Percentiles rank a stretch among this genome's conserved stretches.
Conservation (phyloP, 805 yeast species). For the Metschnikowia santaceciliae region DNA sequence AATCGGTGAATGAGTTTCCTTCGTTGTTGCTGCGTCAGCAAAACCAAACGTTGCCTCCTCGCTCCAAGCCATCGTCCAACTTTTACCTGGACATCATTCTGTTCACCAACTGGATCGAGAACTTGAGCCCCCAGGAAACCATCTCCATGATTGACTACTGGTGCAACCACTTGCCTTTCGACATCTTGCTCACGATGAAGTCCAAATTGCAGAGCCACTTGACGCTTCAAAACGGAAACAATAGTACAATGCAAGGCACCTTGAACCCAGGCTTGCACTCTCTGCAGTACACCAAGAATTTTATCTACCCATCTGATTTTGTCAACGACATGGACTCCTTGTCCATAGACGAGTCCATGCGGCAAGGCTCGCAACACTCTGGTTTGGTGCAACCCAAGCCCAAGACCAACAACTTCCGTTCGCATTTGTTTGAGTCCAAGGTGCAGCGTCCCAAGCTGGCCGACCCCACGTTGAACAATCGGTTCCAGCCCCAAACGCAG, state of each 20-base stretch:
- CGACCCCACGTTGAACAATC: slow-evolving; percentile 17
- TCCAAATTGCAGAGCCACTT: slow-evolving; percentile 42
- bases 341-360: slow-evolving; percentile 9
- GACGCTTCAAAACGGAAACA: slow-evolving; percentile 2
- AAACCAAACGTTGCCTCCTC: slow-evolving; percentile 4
- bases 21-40: slow-evolving; percentile 10
- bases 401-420: slow-evolving; percentile 14
- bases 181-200: slow-evolving; percentile 47
- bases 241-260: not conserved
- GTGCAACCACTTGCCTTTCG: slow-evolving; percentile 48
- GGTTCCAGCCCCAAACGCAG: slow-evolving; percentile 2
- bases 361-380: slow-evolving; percentile 1
- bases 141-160: slow-evolving; percentile 52
- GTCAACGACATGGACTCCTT: slow-evolving; percentile 14
- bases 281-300: slow-evolving; percentile 12
- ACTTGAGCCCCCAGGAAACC: slow-evolving; percentile 47
- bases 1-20: slow-evolving; percentile 38
- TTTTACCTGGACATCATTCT: slow-evolving; percentile 44
- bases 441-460: slow-evolving; percentile 21
- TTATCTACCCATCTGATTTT: slow-evolving; percentile 8
- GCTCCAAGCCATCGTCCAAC: slow-evolving; percentile 17
- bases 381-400: slow-evolving; percentile 17
- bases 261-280: slow-evolving; percentile 8
- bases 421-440: slow-evolving; percentile 18
- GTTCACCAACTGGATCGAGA: slow-evolving; percentile 31